Base-by-base conservation (phyloP, 495 filamentous ascomycete genomes). In the Aspergillus mulundensis region DNA sequence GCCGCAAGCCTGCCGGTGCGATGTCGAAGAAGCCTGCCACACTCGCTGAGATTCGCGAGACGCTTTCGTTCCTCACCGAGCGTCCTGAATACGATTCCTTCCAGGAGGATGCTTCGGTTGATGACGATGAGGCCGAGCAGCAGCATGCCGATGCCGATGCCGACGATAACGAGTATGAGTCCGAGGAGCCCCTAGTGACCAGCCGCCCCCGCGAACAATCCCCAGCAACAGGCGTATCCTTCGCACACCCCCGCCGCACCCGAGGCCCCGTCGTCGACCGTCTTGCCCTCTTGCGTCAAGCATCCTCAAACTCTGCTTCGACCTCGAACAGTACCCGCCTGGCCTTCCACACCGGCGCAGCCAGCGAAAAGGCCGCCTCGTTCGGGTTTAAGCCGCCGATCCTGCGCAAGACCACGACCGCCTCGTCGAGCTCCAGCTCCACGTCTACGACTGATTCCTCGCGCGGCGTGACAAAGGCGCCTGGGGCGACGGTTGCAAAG, bases 61-160 rank as follows among this genome's bases (percentile, higher is more conserved):
- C 87, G 0, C 70, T 95, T 1, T 91, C 88, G 36, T 87, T 87
- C 70, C 78, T 96, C 8, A 85, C 93, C 20, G 91, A 94, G 53
- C 86, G 89, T 40, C 85, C 81, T 1, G 81, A 86, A 50, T 79
- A 83, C 15, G 76, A 78, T 53, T 78, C 74, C 2, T 77, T 76
- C 66, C 69, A 70, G 39, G 72, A 77, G 24, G 74, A 75, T 50
- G 68, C 72, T 2, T 72, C 74, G 1, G 56, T 75, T 23, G 71
- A 78, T 7, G 65, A 68, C 0, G 76, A 63, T 19, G 53, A 68
- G 30, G 68, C 64, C 36, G 68, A 74, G 21, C 73, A 68, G n/a
- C 72, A 68, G 6, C 60, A 66, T 24, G 72, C 69, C 21, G 38
- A 43, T 0, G 74, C 32, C 32, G 12, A 36, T 2, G 5, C 11